Percentiles rank a stretch among this genome's conserved stretches.
Evolutionary conservation across 2,329 filamentous ascomycete genomes (phyloP).

Genomic region (Colletotrichum musicola): DNA sequence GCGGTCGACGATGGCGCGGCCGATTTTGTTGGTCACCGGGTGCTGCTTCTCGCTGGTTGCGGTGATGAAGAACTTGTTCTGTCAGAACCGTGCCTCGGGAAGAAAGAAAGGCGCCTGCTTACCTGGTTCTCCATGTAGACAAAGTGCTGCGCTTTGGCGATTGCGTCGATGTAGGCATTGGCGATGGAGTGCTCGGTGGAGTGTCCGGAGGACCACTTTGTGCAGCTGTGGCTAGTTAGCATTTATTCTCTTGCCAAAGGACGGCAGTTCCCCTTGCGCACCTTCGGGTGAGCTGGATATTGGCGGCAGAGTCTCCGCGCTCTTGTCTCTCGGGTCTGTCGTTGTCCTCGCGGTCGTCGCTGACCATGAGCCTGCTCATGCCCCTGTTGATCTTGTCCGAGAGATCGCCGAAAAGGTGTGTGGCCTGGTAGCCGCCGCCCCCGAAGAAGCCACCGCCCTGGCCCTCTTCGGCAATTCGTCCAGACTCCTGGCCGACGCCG

Average conservation of each 20-base stretch:
- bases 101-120: constrained; percentile 14
- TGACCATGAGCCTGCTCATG: constrained; percentile 54
- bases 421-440: constrained; percentile 38
- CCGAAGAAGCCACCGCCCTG: constrained; percentile 40
- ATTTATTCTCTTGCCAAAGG: constrained; percentile 3
- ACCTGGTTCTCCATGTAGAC: constrained; percentile 84
- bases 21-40: constrained; percentile 83
- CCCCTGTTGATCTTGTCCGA: constrained; percentile 57
- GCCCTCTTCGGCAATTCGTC: constrained; percentile 25
- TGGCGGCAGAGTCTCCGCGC: constrained; percentile 45
- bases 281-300: constrained; percentile 67
- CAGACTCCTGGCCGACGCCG: constrained; percentile 34
- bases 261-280: constrained; percentile 39
- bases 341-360: constrained; percentile 46
- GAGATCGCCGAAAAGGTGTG: constrained; percentile 58
- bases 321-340: constrained; percentile 30
- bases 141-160: constrained; percentile 77
- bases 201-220: constrained; percentile 65
- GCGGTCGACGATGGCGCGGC: constrained; percentile 81
- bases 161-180: constrained; percentile 84
- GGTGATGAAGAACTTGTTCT: constrained; percentile 82
- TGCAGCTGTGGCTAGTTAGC: constrained; percentile 52
- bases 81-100: background rate
- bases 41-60: constrained; percentile 78
- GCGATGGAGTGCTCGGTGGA: constrained; percentile 80